These are phyloP conservation scores for Ustilago curta DNA, from an alignment of 1,284 basidiomycete species.

Conservation along the genomic window DNA sequence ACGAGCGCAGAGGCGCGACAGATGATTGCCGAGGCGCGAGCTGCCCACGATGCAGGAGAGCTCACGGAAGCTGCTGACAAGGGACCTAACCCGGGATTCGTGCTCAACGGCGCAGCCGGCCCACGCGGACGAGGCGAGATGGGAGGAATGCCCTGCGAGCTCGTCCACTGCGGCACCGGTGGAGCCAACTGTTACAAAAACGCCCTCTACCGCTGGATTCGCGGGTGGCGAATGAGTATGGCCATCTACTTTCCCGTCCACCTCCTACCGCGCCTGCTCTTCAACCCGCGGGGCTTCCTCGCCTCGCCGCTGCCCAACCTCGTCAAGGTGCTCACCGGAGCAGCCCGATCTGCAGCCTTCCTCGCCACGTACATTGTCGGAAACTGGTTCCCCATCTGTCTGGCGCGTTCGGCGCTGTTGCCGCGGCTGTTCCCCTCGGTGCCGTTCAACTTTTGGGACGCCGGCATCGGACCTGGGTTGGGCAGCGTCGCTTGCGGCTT, in stretches of 20 bases:
- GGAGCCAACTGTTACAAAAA: constrained; percentile 67
- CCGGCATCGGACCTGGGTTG: constrained; percentile 49
- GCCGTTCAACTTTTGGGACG: constrained; percentile 56
- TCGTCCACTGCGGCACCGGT: constrained; percentile 69
- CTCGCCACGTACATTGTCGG: constrained; percentile 69
- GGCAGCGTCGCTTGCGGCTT: constrained; percentile 56
- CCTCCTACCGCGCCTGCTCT: constrained; percentile 68
- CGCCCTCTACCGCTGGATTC: constrained; percentile 64
- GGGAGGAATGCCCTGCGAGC: constrained; percentile 68
- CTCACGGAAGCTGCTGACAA: not conserved
- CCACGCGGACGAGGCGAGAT: constrained; percentile 58
- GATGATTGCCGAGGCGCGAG: constrained; percentile 27
- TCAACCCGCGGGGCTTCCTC: constrained; percentile 57
- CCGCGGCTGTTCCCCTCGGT: constrained; percentile 53
- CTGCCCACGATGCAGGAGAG: constrained; percentile 1
- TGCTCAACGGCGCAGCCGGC: constrained; percentile 54
- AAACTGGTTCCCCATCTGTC: constrained; percentile 67
- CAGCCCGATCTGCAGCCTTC: constrained; percentile 68
- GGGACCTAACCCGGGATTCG: constrained; percentile 31
- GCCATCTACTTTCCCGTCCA: constrained; percentile 71
- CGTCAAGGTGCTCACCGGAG: constrained; percentile 61
- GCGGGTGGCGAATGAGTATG: constrained; percentile 67
- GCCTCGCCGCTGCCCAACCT: constrained; percentile 51
- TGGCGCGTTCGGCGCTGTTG: constrained; percentile 46
- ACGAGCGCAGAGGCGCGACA: constrained; percentile 32